A percentile compares a stretch with the other conserved stretches of the same genome.
phyloP scores from a whole-genome alignment of 305 asterid genomes.

The Fraxinus angustifolia region DNA sequence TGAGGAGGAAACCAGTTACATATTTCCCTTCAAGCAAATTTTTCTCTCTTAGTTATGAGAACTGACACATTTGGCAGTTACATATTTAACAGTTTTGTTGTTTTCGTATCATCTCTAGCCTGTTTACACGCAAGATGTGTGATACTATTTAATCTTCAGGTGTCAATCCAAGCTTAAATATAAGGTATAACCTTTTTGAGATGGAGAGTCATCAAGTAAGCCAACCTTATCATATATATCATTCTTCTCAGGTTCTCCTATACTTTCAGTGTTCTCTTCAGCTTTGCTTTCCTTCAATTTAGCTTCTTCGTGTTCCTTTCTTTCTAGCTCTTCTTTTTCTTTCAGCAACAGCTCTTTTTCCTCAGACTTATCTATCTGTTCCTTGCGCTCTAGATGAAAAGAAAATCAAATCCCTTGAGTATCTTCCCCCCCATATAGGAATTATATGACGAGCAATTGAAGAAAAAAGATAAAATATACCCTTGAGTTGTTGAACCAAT shows the following conservation, averaged over 20 bases:
- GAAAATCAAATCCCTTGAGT: neutral
- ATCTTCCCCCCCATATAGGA: neutral
- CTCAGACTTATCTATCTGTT: conserved; percentile 85
- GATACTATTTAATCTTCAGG: conserved; percentile 9
- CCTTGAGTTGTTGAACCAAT: conserved; percentile 75
- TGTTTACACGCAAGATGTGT: conserved; percentile 1
- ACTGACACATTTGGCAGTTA: conserved; percentile 1
- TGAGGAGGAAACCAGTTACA: neutral
- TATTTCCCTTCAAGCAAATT: neutral
- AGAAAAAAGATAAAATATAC: conserved; percentile 36
- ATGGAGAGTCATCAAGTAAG: conserved; percentile 31
- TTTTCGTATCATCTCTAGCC: neutral
- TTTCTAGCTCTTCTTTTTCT: conserved; percentile 6
- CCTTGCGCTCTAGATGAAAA: conserved; percentile 63
- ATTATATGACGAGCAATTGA: neutral
- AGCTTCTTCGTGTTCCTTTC: conserved; percentile 31
- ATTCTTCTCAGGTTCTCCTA: conserved; percentile 28
- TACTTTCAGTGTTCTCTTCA: conserved; percentile 23
- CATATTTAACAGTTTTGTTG: conserved; percentile 1
- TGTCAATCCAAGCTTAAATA: conserved; percentile 2
- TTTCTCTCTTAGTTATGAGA: neutral
- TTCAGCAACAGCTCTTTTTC: conserved; percentile 50
- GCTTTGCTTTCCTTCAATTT: conserved; percentile 23
- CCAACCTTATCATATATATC: conserved; percentile 45
- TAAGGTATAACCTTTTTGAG: conserved; percentile 47